Base-by-base conservation (phyloP, 148 eudicot species). In the Oxyria digyna region DNA sequence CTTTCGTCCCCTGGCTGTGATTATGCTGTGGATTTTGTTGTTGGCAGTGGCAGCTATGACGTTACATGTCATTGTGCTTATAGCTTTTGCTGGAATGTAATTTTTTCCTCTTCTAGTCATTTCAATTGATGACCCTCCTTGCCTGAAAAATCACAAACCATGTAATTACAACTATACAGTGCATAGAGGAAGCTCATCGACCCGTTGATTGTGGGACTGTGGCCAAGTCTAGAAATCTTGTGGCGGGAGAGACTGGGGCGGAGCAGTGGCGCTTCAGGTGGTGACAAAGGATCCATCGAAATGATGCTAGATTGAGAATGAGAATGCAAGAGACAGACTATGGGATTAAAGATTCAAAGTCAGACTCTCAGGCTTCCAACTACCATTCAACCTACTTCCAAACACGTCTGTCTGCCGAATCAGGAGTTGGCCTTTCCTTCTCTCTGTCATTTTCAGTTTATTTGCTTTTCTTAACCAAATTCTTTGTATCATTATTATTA, bases 1-100 rank as follows among this genome's bases (percentile, higher is more conserved):
- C 85, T 90, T 75, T 92, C 96, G 17, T 90, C 92, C 40, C 96
- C 96, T 63, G 96, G 85, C 41, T 87, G 96, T 77, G 92, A 79
- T 42, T 76, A 77, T 79, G 96, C 96, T 33, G 80, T 89, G 66
- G 90, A 85, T 69, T 89, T 68, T 77, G 84, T 72, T 77, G 72
- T 78, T 73, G 88, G 96, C 14, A 71, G 87, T 77, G 81, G 78
- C 38, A 74, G 75, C 70, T 81, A 81, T 75, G 94, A 88, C 50
- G 87, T 85, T 69, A 72, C 74, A 49, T 88, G 94, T 79, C 67
- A 62, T 15, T 85, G 90, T 57, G 78, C 85, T 8, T 71, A 84
- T 74, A 76, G 74, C 68, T 88, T 88, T 77, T 88, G 90, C 74
- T 88, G 94, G 94, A 85, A 84, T 77, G 94, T 87, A 72, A 85